Evolutionary conservation across 805 yeast species (phyloP), one percentile per base, ranked within the genome.

Genomic region (Metschnikowia santaceciliae): DNA sequence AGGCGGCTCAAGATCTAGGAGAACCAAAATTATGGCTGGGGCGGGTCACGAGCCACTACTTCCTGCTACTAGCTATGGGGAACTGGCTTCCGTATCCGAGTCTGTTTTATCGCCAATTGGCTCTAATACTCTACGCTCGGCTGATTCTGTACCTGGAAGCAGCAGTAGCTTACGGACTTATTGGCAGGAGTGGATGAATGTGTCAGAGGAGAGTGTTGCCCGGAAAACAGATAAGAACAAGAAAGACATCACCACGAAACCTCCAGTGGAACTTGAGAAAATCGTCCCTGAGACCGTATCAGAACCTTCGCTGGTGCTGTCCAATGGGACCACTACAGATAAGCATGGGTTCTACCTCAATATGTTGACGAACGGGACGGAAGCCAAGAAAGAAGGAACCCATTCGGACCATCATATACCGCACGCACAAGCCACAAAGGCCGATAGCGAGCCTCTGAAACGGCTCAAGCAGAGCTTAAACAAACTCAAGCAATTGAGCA

Each of bases 281-380:
- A 58, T 67, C 1, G 53, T 49, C 5, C 30, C 34, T 4, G 44
- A 43, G 5, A 41, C 38, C 5, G 51, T 36, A 32, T 41, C 26
- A 1, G 46, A 39, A 37, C 37, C 47, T 8, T 41, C 46, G n/a
- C 22, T 59, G 20, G 14, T 33, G 32, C 34, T 40, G 15, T 40
- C 43, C 54, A 36, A 63, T 63, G 42, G 65, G 59, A 23, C 66
- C 11, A 61, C 70, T 34, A 69, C 79, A 11, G 83, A 79, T 60
- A 66, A 74, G 54, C 79, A 72, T 61, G 84, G 84, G 1, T 79
- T 80, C 56, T 65, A 78, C 32, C 70, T 59, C 46, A 71, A 62
- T 22, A 6, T 8, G 19, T 30, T 30, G 10, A 10, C 17, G 26
- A 40, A 30, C 6, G 43, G 13, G 15, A 14, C 22, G 5, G 43